These are phyloP conservation scores for Aspergillus baeticus DNA, from an alignment of 495 filamentous ascomycete genomes.

Conservation along the genomic window DNA sequence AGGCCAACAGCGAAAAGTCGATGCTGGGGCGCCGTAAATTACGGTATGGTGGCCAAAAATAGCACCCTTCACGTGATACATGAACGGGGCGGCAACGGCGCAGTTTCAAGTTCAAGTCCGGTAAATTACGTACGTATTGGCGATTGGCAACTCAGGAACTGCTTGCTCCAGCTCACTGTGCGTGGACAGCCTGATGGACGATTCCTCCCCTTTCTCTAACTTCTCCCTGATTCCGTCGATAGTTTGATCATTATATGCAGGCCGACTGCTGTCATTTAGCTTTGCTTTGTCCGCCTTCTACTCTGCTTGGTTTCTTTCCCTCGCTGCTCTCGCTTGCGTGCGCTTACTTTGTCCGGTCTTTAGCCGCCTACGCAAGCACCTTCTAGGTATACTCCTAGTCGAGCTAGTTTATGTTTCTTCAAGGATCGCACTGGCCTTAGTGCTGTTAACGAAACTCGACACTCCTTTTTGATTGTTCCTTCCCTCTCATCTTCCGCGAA, in stretches of 20 bases:
- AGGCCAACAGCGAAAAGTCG: no score
- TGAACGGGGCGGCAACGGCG: constrained; percentile 21
- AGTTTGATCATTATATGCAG: background rate
- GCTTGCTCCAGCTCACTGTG: background rate
- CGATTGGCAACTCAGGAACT: constrained; percentile 6
- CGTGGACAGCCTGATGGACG: background rate
- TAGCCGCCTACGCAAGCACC: constrained; percentile 23
- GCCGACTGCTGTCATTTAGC: constrained; percentile 5
- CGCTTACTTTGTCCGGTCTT: constrained; percentile 12
- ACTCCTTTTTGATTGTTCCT: constrained; percentile 2
- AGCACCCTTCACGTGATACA: constrained; percentile 20
- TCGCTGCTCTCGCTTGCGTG: background rate
- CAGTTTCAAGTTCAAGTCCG: constrained; percentile 20
- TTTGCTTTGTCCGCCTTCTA: constrained; percentile 3
- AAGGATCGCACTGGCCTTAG: constrained; percentile 3
- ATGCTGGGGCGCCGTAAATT: background rate
- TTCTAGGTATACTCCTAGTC: constrained; percentile 8
- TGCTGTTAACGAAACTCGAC: constrained; percentile 10
- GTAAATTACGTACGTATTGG: constrained; percentile 24
- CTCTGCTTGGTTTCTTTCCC: background rate
- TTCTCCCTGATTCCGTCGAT: constrained; percentile 5
- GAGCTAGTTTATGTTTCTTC: background rate
- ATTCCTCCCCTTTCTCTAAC: constrained; percentile 12
- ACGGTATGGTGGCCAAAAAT: constrained; percentile 23
- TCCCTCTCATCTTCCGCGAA: background rate